Conservation (phyloP, 2,329 filamentous ascomycete genomes). For the Pyricularia grisea region DNA sequence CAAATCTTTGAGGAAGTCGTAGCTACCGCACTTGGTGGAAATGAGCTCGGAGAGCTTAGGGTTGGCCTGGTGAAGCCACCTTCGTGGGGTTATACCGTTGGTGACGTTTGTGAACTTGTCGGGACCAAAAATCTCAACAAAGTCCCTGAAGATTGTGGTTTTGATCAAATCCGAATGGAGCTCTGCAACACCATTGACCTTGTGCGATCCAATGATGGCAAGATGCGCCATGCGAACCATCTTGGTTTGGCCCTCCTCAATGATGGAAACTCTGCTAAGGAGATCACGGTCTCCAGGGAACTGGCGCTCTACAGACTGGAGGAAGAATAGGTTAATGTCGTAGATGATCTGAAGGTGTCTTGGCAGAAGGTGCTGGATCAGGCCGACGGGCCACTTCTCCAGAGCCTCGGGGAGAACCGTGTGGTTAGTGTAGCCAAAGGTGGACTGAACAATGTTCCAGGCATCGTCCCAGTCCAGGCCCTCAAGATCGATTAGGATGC, state of each 20-base stretch:
- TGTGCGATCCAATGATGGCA: conserved; percentile 94
- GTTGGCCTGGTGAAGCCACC: conserved; percentile 97
- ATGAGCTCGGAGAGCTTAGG: conserved; percentile 87
- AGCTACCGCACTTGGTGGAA: conserved; percentile 73
- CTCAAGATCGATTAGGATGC: conserved; percentile 83
- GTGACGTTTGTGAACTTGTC: conserved; percentile 99
- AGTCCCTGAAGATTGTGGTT: conserved; percentile 99
- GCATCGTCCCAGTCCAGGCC: conserved; percentile 88
- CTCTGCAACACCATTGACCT: conserved; percentile 97
- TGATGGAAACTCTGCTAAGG: conserved; percentile 82
- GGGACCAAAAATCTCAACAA: conserved; percentile 85
- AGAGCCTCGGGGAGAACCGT: conserved; percentile 93
- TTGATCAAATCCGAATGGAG: conserved; percentile 96
- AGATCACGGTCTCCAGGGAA: conserved; percentile 88
- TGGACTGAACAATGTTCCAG: conserved; percentile 70
- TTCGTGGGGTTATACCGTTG: conserved; percentile 90
- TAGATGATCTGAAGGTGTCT: conserved; percentile 96
- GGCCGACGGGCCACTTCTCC: conserved; percentile 95
- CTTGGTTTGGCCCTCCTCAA: conserved; percentile 93
- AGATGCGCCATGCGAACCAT: conserved; percentile 97
- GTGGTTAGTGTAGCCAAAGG: conserved; percentile 97
- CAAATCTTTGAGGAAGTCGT: conserved; percentile 83
- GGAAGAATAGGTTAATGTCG: conserved; percentile 92
- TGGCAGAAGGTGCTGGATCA: conserved; percentile 86
- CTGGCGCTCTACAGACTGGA: conserved; percentile 80